Conservation (phyloP, 176 grass and related monocot genomes). For the Microstegium vimineum region DNA sequence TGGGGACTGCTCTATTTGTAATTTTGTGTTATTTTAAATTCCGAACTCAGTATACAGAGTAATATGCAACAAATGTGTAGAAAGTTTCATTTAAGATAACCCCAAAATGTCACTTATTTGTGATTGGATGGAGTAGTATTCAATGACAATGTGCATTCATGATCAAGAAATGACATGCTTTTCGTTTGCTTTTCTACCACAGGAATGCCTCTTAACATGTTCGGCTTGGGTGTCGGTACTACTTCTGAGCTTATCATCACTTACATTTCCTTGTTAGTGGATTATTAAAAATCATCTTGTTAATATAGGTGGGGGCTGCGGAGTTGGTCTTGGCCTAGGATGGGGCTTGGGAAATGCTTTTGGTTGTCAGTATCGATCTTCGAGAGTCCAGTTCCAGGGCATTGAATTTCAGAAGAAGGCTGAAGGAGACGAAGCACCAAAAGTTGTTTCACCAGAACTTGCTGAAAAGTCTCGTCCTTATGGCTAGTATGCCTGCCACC, state of each 20-base stretch:
- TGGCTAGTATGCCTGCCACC: conserved; percentile 16
- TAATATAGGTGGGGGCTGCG: conserved; percentile 76
- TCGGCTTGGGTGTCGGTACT: conserved; percentile 84
- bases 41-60: background rate
- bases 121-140: background rate
- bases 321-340: conserved; percentile 78
- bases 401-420: conserved; percentile 70
- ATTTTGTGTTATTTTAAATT: background rate
- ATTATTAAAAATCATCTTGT: conserved; percentile 21
- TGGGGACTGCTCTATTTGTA: background rate
- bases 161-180: conserved; percentile 6
- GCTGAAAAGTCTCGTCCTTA: conserved; percentile 52
- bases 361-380: conserved; percentile 87
- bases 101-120: background rate
- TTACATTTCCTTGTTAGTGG: background rate
- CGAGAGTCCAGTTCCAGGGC: conserved; percentile 81
- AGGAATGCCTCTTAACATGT: conserved; percentile 88
- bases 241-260: conserved; percentile 35
- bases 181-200: conserved; percentile 37
- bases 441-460: conserved; percentile 21
- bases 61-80: background rate
- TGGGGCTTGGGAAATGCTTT: conserved; percentile 92
- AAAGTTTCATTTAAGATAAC: background rate
- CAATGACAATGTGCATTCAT: background rate
- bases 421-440: conserved; percentile 35